A percentile compares a stretch with the other conserved stretches of the same genome.
These are phyloP conservation scores for Arachis monticola DNA, from an alignment of 331 rosid genomes.

Conservation along the genomic window DNA sequence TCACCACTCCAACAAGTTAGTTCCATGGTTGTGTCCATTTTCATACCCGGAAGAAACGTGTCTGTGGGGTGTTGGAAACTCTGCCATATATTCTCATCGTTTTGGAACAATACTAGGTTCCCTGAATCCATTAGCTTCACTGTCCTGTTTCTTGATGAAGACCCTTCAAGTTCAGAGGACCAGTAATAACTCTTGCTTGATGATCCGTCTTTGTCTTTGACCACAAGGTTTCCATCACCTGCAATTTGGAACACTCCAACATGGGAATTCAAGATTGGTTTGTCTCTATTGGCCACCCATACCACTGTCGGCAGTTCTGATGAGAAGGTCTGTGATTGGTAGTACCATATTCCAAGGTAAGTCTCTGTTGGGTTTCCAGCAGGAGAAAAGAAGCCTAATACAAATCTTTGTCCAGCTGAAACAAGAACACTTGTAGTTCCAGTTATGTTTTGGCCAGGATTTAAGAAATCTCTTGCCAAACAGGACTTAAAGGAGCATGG, in stretches of 20 bases:
- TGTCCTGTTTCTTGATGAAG: background rate
- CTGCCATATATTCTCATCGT: slow-evolving; percentile 48
- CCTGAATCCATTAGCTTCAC: slow-evolving; percentile 61
- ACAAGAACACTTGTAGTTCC: background rate
- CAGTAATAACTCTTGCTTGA: slow-evolving; percentile 11
- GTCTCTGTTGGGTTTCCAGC: background rate
- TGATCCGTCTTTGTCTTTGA: slow-evolving; percentile 16
- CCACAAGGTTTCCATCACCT: slow-evolving; percentile 58
- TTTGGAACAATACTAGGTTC: slow-evolving; percentile 49
- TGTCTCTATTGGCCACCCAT: slow-evolving; percentile 53
- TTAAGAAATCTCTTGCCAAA: background rate
- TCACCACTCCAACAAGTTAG: slow-evolving; percentile 42
- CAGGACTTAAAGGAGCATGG: background rate
- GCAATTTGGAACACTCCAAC: slow-evolving; percentile 46
- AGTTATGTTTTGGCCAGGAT: background rate
- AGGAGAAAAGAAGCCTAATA: slow-evolving; percentile 37
- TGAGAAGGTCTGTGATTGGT: background rate
- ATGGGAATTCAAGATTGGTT: slow-evolving; percentile 35
- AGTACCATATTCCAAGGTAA: background rate
- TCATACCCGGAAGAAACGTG: slow-evolving; percentile 57
- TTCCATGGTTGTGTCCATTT: slow-evolving; percentile 31
- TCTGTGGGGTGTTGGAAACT: slow-evolving; percentile 71
- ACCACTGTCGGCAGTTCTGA: background rate
- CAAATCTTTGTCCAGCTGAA: slow-evolving; percentile 29
- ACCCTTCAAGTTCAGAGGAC: slow-evolving; percentile 40